Evolutionary conservation across 2,329 filamentous ascomycete genomes (phyloP), one percentile per base, ranked within the genome.

Genomic region (Scedosporium apiospermum): DNA sequence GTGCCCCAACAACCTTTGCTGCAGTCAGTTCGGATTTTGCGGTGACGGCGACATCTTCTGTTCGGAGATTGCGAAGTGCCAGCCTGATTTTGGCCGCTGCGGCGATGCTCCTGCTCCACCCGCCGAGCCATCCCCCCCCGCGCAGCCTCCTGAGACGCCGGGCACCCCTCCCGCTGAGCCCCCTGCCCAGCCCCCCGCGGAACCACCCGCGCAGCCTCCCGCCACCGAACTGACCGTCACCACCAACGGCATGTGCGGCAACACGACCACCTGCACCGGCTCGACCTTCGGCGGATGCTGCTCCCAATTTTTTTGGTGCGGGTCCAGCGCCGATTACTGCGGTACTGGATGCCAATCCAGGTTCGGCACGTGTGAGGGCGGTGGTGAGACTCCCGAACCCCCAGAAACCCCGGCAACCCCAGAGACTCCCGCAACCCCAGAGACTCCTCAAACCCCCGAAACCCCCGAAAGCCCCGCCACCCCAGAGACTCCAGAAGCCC

Each of bases 21-120:
- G 66, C 61, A 66, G 65, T 30, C 65, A 67, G 57, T 67, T 65
- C 62, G 66, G 66, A 18, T 67, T 41, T 57, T 67, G 66, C 59
- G 66, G 66, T 57, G 65, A 64, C 14, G 57, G 61, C 7, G 57
- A 61, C 14, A 61, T 61, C 60, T 61, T 61, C 27, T 61, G 60
- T 38, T 41, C 60, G n/a, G 60, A 61, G 18, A 61, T 61, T 30
- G 60, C 60, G 16, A 55, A 49, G n/a, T 79, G 77, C 65, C 76
- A 78, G 66, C 64, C 68, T 7, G 67, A 60, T 7, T 74, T 66
- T 58, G 73, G 71, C 3, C 70, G 65, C 1, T 73, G 71, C 42
- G 65, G 62, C 30, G 61, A 42, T 1, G 42, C 21, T 10, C 49
- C 49, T 21, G 49, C 49, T 23, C 12, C 49, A 5, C 49, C 49